Percentiles rank a stretch among this genome's conserved stretches.
Evolutionary conservation across 2,329 filamentous ascomycete genomes (phyloP).

Genomic region (Xylaria sp.): DNA sequence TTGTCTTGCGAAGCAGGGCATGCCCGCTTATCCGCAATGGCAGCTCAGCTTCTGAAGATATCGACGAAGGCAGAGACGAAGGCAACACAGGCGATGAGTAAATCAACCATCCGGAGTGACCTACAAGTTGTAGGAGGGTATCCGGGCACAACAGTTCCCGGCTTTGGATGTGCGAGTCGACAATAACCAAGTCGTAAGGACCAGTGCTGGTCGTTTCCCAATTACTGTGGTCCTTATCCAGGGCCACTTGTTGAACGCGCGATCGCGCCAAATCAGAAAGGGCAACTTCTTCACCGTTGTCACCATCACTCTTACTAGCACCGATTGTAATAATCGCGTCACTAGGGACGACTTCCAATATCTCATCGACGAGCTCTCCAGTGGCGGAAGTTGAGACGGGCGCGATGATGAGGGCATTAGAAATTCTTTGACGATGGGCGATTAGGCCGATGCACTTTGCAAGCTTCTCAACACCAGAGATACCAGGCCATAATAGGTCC

Average conservation of each 20-base stretch:
- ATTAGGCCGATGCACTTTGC: conserved; percentile 21
- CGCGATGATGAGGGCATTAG: conserved; percentile 24
- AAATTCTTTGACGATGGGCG: conserved; percentile 24
- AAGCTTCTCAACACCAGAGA: conserved; percentile 10
- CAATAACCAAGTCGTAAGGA: conserved; percentile 19
- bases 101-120: conserved; percentile 23
- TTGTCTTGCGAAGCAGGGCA: conserved; percentile 18
- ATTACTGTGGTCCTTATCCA: neutral
- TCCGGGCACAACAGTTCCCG: neutral
- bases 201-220: conserved; percentile 4
- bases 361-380: conserved; percentile 4
- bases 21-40: conserved; percentile 16
- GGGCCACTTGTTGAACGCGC: neutral
- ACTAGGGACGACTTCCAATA: conserved; percentile 3
- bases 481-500: neutral
- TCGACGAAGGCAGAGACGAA: neutral
- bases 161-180: conserved; percentile 5
- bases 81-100: neutral
- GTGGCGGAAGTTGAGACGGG: neutral
- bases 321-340: conserved; percentile 10
- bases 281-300: neutral
- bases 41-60: neutral
- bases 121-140: conserved; percentile 13
- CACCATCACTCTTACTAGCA: neutral
- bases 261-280: conserved; percentile 9